Evolutionary conservation across 2,329 filamentous ascomycete species (phyloP), one percentile per base, ranked within the genome.

Genomic region (Fusarium phyllophilum): DNA sequence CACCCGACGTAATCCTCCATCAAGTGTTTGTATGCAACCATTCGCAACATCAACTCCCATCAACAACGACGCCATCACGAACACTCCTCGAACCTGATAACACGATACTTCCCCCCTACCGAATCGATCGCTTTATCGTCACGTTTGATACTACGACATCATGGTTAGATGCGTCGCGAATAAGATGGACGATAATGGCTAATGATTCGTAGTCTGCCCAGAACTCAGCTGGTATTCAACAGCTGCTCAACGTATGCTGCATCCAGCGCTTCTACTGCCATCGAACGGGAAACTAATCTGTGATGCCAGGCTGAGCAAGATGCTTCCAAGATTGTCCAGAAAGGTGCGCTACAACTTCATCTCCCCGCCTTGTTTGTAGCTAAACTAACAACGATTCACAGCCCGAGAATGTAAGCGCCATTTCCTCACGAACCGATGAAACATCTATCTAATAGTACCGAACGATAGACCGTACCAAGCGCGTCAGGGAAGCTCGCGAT

Each of bases 261-360:
- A 24, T 55, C 55, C 41, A 42, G 52, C 58, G 51, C 55, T 48
- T 41, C 26, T n/a, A 6, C 12, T 29, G n/a, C 1, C 8, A 36
- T 22, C 18, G 6, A 8, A 18, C 3, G 13, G 49, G 26, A 48
- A 44, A 45, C 74, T 76, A 45, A 76, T 26, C 12, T 41, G 11
- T 26, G 14, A 41, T 14, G 12, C 12, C 65, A 98, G 96, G 95
- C 96, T 79, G 96, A 99, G 90, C 93, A 95, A 85, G 96, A 98
- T 85, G 96, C 96, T 71, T 96, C 97, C 86, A 98, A 98, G 90
- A 99, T 99, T 83, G 95, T 99, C 66, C 96, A 98, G 85, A 95
- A 96, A 90, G 94, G 96, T 97, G 84, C 70, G 86, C 83, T 42
- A n/a, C 49, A 55, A 39, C 38, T 34, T 36, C 26, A 26, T 54